Evolutionary conservation across 2,329 filamentous ascomycete genomes (phyloP).

Genomic region (Nigrospora oryzae): DNA sequence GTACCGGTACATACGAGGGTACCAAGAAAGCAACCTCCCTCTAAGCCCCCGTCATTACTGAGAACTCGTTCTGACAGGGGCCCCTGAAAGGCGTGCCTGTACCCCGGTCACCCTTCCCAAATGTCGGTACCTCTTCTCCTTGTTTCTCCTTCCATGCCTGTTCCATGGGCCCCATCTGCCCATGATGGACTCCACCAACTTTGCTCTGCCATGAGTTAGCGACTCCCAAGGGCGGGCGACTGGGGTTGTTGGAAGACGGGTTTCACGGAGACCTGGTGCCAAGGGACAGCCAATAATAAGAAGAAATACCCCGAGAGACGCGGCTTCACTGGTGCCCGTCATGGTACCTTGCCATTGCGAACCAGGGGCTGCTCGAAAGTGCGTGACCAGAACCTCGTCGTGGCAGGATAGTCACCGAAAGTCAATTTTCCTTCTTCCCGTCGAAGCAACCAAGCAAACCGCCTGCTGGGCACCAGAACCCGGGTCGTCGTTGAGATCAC

Average conservation of each 20-base stretch:
- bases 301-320: conserved; percentile 11
- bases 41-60: too few species aligned
- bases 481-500: background rate
- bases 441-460: background rate
- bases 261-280: conserved; percentile 7
- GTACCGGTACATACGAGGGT: too few species aligned
- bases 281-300: conserved; percentile 9
- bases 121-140: too few species aligned
- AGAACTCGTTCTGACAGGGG: too few species aligned
- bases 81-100: too few species aligned
- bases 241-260: conserved; percentile 10
- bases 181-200: too few species aligned
- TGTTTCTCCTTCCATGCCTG: too few species aligned
- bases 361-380: background rate
- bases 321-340: conserved; percentile 7
- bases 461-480: background rate
- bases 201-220: conserved; percentile 11
- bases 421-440: background rate
- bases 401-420: background rate
- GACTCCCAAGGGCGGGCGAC: conserved; percentile 15
- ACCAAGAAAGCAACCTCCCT: too few species aligned
- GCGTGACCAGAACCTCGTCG: background rate
- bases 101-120: too few species aligned
- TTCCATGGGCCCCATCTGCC: too few species aligned
- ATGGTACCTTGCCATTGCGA: background rate